Evolutionary conservation across 2,329 filamentous ascomycete genomes (phyloP), one percentile per base, ranked within the genome.

Genomic region (Trichoderma hamatum): DNA sequence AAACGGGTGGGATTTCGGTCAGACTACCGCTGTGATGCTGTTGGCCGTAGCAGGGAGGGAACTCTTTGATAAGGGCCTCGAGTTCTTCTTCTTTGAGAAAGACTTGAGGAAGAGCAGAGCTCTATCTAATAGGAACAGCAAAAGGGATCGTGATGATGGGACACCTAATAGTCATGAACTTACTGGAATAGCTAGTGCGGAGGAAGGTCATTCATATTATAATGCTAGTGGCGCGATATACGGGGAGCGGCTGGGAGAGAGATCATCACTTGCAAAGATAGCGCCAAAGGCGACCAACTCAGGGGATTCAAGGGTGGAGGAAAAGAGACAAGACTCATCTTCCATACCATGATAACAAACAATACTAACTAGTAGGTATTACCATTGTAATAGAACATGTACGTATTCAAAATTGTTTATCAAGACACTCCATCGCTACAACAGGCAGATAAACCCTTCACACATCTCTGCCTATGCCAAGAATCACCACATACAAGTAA

Each of bases 1-100:
- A 69, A 75, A 77, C 60, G 60, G 56, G 16, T 78, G 76, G 76
- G 76, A 78, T 30, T 78, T 78, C 68, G 76, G 76, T 0, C 76
- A 77, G 71, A 76, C 76, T 1, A 77, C 75, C 16, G 74, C 76
- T 3, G 74, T 77, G 4, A 58, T 77, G 4, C 69, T 78, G 34
- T 70, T 77, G 3, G 75, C 39, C 2, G 66, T 75, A 43, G 70
- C 76, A 2, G 9, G 74, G 11, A 32, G 69, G 0, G 74, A 76
- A 52, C 56, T 75, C n/a, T 5, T 71, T 1, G 46, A 28, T 9
- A 75, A 75, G 55, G 70, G 71, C 9, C 68, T 70, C n/a, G 72
- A 74, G 70, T 76, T 70, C 13, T 64, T 43, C 32, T n/a, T 26
- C 14, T 72, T 71, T 24, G 70, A 71, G 46, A 60, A 34, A 1